Percentiles rank a stretch among this genome's conserved stretches.
These are phyloP conservation scores for Spergularia marina DNA, from an alignment of 148 eudicot genomes.

Conservation along the genomic window DNA sequence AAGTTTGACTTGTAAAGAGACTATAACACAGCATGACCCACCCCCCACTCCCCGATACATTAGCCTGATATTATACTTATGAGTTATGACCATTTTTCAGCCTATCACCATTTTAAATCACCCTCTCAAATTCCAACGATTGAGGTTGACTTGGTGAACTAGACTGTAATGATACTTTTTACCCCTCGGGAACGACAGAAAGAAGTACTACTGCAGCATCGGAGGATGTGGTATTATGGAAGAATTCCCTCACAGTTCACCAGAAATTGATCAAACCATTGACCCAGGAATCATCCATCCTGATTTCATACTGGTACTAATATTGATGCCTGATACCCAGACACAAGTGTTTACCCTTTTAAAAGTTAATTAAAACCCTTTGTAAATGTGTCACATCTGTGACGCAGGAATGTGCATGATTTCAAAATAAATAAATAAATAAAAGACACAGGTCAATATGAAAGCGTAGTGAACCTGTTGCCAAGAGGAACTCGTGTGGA, in stretches of 20 bases:
- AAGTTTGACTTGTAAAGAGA: no score
- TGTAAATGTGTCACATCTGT: background rate
- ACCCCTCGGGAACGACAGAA: no score
- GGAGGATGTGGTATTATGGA: no score
- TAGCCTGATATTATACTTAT: background rate
- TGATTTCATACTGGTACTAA: no score
- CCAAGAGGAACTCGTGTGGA: constrained; percentile 95
- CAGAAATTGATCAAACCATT: background rate
- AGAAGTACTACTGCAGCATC: no score
- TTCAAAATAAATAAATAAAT: constrained; percentile 3
- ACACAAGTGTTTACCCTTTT: background rate
- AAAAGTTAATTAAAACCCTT: constrained; percentile 4
- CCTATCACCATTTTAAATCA: background rate
- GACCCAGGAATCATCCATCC: no score
- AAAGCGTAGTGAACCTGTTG: constrained; percentile 65
- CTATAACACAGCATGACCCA: no score
- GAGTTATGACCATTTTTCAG: background rate
- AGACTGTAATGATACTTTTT: no score
- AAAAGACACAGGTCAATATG: background rate
- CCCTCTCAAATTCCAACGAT: background rate
- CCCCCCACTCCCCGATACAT: no score
- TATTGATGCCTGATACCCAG: background rate
- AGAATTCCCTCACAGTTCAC: background rate
- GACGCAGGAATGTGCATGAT: background rate
- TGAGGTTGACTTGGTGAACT: no score